Percentiles rank a stretch among this genome's conserved stretches.
Conservation (phyloP, 495 filamentous ascomycete genomes). For the Penicillium ucsense region DNA sequence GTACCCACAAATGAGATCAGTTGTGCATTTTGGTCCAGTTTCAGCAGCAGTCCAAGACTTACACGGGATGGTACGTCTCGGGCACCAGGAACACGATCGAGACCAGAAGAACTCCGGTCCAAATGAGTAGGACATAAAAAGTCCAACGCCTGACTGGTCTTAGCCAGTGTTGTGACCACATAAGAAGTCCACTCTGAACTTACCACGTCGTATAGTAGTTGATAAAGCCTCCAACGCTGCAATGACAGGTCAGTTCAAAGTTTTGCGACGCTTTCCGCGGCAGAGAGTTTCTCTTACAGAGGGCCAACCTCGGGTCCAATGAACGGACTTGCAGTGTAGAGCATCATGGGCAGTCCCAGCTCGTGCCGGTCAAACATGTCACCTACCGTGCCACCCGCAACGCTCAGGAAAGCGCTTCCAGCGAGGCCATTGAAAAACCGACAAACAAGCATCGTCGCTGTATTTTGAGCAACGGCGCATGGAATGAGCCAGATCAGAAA, state of each 20-base stretch:
- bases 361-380: constrained; percentile 74
- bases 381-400: constrained; percentile 84
- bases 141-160: constrained; percentile 58
- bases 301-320: constrained; percentile 49
- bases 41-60: constrained; percentile 5
- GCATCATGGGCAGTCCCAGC: constrained; percentile 68
- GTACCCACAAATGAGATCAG: constrained; percentile 16
- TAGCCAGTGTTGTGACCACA: neutral
- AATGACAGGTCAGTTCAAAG: neutral
- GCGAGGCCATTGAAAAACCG: constrained; percentile 81
- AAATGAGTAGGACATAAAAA: constrained; percentile 80
- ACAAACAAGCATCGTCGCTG: constrained; percentile 69
- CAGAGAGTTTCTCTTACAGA: constrained; percentile 15
- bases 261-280: too few species aligned
- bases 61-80: constrained; percentile 80
- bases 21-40: too few species aligned
- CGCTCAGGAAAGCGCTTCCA: constrained; percentile 79
- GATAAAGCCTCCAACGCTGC: constrained; percentile 57
- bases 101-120: constrained; percentile 53
- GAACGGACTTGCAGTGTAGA: constrained; percentile 73
- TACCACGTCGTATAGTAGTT: constrained; percentile 67
- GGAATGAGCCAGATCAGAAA: constrained; percentile 86
- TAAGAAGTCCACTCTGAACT: constrained; percentile 2
- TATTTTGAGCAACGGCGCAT: constrained; percentile 76
- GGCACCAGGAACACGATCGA: constrained; percentile 67